Percentiles rank a stretch among this genome's conserved stretches.
Evolutionary conservation across 2,329 filamentous ascomycete genomes (phyloP).

Genomic region (Teratosphaeria zuluensis): DNA sequence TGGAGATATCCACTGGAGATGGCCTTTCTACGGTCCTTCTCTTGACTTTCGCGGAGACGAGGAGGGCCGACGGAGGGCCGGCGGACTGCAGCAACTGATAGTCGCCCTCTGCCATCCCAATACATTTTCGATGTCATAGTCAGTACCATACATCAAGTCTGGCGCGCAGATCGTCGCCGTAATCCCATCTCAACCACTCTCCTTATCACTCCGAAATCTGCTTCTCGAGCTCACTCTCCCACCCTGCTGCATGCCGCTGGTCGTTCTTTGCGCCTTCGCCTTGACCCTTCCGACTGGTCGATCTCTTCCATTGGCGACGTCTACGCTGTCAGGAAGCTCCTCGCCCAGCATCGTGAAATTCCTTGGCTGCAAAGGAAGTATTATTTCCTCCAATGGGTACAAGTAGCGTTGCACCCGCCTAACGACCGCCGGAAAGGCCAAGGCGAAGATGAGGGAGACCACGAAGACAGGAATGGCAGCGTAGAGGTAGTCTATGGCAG

Average conservation of each 20-base stretch:
- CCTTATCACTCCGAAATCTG: constrained; percentile 6
- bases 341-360: constrained; percentile 28
- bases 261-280: constrained; percentile 4
- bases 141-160: neutral
- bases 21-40: constrained; percentile 1
- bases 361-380: constrained; percentile 15
- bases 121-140: neutral
- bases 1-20: neutral
- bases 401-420: constrained; percentile 16
- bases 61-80: constrained; percentile 1
- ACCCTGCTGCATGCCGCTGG: constrained; percentile 1
- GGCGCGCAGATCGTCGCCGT: too few species aligned
- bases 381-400: constrained; percentile 18
- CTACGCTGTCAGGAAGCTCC: constrained; percentile 24
- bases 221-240: constrained; percentile 4
- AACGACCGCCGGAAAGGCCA: constrained; percentile 19
- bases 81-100: neutral
- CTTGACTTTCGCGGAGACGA: neutral
- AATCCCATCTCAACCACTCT: neutral
- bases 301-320: constrained; percentile 3
- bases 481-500: constrained; percentile 24
- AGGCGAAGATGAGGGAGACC: constrained; percentile 18
- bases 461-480: constrained; percentile 25
- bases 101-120: neutral
- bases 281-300: constrained; percentile 3